Percentiles rank a stretch among this genome's conserved stretches.
These are phyloP conservation scores for Leishmania tropica DNA, from an alignment of 208 protist species.

Conservation along the genomic window DNA sequence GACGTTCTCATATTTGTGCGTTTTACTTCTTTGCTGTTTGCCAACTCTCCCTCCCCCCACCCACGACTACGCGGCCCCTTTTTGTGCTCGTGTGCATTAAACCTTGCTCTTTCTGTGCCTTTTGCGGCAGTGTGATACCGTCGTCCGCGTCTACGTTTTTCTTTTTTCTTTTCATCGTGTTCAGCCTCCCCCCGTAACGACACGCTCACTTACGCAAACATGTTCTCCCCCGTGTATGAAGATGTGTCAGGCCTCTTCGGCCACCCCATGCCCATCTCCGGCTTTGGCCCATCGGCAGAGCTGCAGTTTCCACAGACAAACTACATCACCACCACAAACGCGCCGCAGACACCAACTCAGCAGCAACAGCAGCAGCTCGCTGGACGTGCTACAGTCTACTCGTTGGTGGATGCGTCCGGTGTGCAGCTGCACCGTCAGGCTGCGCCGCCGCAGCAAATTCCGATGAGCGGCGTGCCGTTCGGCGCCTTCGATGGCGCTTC, in stretches of 20 bases:
- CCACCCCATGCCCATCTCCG: slow-evolving; percentile 13
- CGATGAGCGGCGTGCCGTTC: slow-evolving; percentile 14
- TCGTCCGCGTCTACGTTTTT: background rate
- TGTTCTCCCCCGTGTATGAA: slow-evolving; percentile 28
- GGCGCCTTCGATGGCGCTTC: slow-evolving; percentile 20
- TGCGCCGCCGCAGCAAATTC: slow-evolving; percentile 11
- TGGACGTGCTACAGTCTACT: slow-evolving; percentile 5
- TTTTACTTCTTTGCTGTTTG: background rate
- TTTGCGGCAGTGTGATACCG: background rate
- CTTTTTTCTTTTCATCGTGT: slow-evolving; percentile 4
- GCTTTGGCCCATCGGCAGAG: slow-evolving; percentile 10
- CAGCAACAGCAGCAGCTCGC: slow-evolving; percentile 7
- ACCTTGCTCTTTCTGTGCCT: background rate
- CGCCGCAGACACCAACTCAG: slow-evolving; percentile 8
- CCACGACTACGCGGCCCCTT: background rate
- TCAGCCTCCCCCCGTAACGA: background rate
- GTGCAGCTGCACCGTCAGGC: slow-evolving; percentile 3
- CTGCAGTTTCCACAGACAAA: slow-evolving; percentile 21
- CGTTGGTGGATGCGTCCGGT: slow-evolving; percentile 17
- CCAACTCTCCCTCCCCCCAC: background rate
- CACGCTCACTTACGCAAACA: background rate
- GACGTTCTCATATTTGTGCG: slow-evolving; percentile 13
- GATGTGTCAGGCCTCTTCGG: slow-evolving; percentile 27
- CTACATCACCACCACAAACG: background rate
- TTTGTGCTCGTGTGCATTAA: background rate